Evolutionary conservation across 2,329 filamentous ascomycete genomes (phyloP), one percentile per base, ranked within the genome.

Genomic region (Pseudogymnoascus sp.): DNA sequence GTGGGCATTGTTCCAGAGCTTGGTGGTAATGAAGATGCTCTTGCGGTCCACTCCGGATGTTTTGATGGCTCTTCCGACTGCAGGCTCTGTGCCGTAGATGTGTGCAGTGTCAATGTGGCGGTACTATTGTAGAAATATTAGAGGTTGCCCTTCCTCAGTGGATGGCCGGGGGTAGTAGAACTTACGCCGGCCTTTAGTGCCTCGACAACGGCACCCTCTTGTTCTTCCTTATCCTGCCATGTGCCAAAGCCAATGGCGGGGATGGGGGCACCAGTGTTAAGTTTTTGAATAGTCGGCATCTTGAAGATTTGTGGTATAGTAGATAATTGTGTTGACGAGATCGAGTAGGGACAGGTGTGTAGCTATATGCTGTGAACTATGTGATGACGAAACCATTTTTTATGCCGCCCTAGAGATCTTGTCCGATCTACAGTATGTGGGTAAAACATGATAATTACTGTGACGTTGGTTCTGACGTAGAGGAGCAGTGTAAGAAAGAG

Each of bases 1-100:
- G 61, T 75, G 72, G 15, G 69, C 65, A 45, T 68, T 82, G 73
- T 84, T 84, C 82, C 82, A 86, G 10, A 86, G 74, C 74, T 87
- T 87, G 65, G 79, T 80, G n/a, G 83, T 85, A 60, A 83, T 75
- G 64, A 75, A 75, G 58, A 80, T 72, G 3, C 78, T 73, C 13
- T 69, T 73, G 13, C 76, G 74, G 63, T 71, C 70, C 62, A 78
- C 68, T 64, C 75, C 68, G 59, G 71, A 74, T 60, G 73, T 72
- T 62, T 72, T 72, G 61, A 79, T 75, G n/a, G 75, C 78, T 33
- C 72, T 69, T 4, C 76, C 77, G 27, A 79, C 75, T 64, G 76
- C 76, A 4, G 67, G 70, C 65, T 79, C 77, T 42, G 79, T 80
- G 27, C 72, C 72, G 67, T 80, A 80, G 66, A 48, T 58, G 58